Conservation (phyloP, 2,329 filamentous ascomycete genomes). For the Nannizziopsis barbatae region DNA sequence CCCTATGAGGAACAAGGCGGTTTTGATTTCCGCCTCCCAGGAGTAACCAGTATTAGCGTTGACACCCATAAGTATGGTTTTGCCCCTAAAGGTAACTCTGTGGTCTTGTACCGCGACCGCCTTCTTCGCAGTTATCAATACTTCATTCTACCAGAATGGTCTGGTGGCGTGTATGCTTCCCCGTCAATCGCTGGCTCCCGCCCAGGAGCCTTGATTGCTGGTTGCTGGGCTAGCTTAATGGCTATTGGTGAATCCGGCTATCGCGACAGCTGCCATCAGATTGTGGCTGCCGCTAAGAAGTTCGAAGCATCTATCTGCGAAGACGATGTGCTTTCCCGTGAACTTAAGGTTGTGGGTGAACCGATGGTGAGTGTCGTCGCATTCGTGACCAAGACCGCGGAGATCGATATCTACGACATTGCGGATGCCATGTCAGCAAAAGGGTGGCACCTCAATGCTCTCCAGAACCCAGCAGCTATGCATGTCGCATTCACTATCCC, state of each 20-base stretch:
- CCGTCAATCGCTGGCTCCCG: slow-evolving; percentile 84
- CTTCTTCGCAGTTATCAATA: slow-evolving; percentile 81
- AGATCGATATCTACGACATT: slow-evolving; percentile 87
- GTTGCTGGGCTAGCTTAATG: slow-evolving; percentile 91
- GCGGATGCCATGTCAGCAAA: slow-evolving; percentile 73
- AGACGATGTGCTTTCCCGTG: slow-evolving; percentile 55
- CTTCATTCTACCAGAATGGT: slow-evolving; percentile 91
- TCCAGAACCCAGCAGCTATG: slow-evolving; percentile 83
- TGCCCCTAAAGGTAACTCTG: slow-evolving; percentile 93
- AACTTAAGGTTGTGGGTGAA: slow-evolving; percentile 69
- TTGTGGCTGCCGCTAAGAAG: slow-evolving; percentile 76
- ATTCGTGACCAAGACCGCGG: slow-evolving; percentile 57
- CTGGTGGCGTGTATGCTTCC: slow-evolving; percentile 88
- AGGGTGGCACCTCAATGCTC: slow-evolving; percentile 91
- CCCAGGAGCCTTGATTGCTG: slow-evolving; percentile 86
- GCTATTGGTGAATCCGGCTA: slow-evolving; percentile 79
- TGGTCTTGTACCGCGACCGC: slow-evolving; percentile 75
- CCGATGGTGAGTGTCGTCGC: slow-evolving; percentile 85
- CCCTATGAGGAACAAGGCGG: slow-evolving; percentile 55
- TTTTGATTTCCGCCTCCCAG: slow-evolving; percentile 89
- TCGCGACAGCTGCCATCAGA: slow-evolving; percentile 71
- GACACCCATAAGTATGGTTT: slow-evolving; percentile 99
- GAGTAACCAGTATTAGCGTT: slow-evolving; percentile 89
- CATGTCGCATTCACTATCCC: slow-evolving; percentile 90
- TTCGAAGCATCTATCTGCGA: slow-evolving; percentile 63